Evolutionary conservation across 2,329 filamentous ascomycete genomes (phyloP).

Genomic region (Verruconis gallopava): DNA sequence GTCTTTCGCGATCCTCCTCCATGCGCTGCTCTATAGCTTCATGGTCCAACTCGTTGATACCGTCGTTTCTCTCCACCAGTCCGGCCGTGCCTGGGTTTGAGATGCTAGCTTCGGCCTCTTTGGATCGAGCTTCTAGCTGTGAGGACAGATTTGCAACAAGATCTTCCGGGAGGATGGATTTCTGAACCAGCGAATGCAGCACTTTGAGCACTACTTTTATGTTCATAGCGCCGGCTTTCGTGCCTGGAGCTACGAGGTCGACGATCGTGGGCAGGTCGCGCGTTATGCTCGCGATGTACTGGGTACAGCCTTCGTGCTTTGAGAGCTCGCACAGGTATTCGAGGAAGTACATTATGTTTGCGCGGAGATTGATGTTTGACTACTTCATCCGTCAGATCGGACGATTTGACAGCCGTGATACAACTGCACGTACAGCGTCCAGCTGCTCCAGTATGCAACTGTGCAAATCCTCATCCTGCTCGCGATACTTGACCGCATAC

Average conservation of each 20-base stretch:
- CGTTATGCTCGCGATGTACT: constrained; percentile 90
- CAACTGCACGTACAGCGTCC: constrained; percentile 54
- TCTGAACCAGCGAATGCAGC: not conserved
- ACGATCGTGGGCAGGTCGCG: constrained; percentile 84
- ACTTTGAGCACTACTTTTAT: constrained; percentile 74
- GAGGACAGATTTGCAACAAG: not conserved
- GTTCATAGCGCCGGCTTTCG: constrained; percentile 81
- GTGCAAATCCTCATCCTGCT: constrained; percentile 94
- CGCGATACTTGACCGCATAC: constrained; percentile 85
- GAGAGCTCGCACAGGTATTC: constrained; percentile 87
- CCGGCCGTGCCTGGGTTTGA: not conserved
- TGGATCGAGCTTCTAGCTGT: not conserved
- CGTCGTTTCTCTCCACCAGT: constrained; percentile 3
- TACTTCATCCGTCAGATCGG: constrained; percentile 23
- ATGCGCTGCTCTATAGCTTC: constrained; percentile 83
- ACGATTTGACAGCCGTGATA: not conserved
- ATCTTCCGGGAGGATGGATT: not conserved
- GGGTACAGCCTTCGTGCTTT: constrained; percentile 57
- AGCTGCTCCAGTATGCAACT: constrained; percentile 95
- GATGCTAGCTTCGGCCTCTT: not conserved
- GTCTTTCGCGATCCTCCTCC: constrained; percentile 88
- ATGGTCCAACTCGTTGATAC: constrained; percentile 1
- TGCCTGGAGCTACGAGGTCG: constrained; percentile 77
- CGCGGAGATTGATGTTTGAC: constrained; percentile 92
- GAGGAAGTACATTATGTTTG: constrained; percentile 99